phyloP scores from a whole-genome alignment of 2,329 filamentous ascomycete genomes.

The Lachnellula arida region DNA sequence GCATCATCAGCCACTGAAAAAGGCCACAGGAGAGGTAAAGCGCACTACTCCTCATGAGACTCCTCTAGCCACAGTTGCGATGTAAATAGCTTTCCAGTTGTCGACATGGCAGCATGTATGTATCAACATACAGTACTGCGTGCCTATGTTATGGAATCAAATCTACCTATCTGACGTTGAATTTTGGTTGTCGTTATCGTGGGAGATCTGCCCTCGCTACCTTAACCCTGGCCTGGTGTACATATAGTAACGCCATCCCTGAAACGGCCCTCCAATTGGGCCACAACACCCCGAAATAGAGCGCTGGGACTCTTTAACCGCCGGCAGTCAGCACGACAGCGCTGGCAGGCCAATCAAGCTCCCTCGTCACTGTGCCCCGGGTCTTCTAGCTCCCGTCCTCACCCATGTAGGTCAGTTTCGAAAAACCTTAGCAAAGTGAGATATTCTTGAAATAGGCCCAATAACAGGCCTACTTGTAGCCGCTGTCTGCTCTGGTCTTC shows the following conservation, averaged over 20 bases:
- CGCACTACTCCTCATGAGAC: background rate
- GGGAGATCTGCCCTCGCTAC: background rate
- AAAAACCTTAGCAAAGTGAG: conserved; percentile 5
- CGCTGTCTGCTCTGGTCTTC: conserved; percentile 22
- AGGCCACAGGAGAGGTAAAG: background rate
- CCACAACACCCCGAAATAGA: conserved; percentile 10
- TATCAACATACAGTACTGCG: background rate
- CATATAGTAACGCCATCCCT: background rate
- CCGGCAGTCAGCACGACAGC: conserved; percentile 8
- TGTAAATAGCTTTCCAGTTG: background rate
- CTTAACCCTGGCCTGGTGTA: background rate
- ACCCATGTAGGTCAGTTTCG: conserved; percentile 22
- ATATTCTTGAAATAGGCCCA: conserved; percentile 18
- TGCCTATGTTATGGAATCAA: background rate
- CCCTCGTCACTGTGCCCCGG: background rate
- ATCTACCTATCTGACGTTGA: background rate
- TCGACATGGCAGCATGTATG: background rate
- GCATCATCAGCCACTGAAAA: background rate
- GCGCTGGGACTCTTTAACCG: conserved; percentile 13
- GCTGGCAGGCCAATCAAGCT: conserved; percentile 13
- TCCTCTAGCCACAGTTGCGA: background rate
- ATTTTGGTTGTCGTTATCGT: background rate
- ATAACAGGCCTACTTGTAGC: conserved; percentile 23
- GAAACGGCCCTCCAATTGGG: conserved; percentile 6
- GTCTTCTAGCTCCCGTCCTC: conserved; percentile 10